phyloP scores from a whole-genome alignment of 2,329 filamentous ascomycete genomes.

The Thelonectria blattea region DNA sequence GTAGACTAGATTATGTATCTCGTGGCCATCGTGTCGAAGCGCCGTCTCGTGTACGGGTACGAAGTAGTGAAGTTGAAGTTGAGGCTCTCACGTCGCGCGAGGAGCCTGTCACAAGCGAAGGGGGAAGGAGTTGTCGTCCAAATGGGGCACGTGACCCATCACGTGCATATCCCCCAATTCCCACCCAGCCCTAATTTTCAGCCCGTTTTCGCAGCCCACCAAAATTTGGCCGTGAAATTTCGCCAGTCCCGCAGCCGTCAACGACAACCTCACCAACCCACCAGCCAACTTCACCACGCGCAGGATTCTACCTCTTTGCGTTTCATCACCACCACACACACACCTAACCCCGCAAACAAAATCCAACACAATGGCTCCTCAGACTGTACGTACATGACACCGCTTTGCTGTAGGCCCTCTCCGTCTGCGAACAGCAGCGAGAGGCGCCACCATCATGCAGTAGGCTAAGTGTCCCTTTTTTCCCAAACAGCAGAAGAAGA shows the following conservation, averaged over 20 bases:
- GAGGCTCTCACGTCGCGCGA: too few species aligned
- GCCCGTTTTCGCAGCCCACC: conserved; percentile 37
- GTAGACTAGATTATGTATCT: too few species aligned
- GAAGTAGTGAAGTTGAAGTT: too few species aligned
- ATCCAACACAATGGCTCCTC: conserved; percentile 79
- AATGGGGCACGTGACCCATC: background rate
- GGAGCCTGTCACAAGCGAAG: background rate
- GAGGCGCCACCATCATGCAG: conserved; percentile 65
- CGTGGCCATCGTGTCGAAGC: too few species aligned
- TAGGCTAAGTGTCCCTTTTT: conserved; percentile 83
- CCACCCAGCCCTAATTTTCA: conserved; percentile 44
- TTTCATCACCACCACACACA: conserved; percentile 44
- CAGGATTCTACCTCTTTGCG: conserved; percentile 82
- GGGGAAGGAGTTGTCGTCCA: background rate
- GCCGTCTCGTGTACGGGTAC: too few species aligned
- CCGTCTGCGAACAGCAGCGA: background rate
- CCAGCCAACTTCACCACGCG: conserved; percentile 53
- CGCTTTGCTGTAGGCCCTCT: conserved; percentile 89
- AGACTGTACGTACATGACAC: conserved; percentile 83
- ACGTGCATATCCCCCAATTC: conserved; percentile 25
- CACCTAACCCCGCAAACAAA: background rate
- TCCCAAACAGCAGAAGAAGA: conserved; percentile 66
- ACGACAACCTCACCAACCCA: conserved; percentile 18
- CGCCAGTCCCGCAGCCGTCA: conserved; percentile 14
- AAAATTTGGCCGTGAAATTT: conserved; percentile 32